Base-by-base conservation (phyloP, 176 grass and related monocot genomes). In the Olyra latifolia region DNA sequence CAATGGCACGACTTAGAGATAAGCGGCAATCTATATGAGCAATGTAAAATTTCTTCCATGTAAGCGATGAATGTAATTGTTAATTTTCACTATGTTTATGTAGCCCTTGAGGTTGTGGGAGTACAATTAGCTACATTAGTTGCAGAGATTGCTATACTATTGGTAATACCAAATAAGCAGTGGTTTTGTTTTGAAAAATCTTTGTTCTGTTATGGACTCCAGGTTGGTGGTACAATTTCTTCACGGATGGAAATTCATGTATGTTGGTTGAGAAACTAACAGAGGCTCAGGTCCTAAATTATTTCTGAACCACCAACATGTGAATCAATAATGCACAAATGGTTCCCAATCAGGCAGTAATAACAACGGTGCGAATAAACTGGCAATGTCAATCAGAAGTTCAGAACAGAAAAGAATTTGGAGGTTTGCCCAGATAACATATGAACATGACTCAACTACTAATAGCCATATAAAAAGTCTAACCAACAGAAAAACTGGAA, bases 1-100 rank as follows among this genome's bases (percentile, higher is more conserved):
- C 88, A 89, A 83, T 82, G 62, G 67, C 78, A 74, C 25, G 2
- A 76, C 90, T 22, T 93, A 98, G 81, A 71, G 70, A 75, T 58
- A 40, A 86, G 44, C 5, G 19, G 13, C 48, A 52, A 65, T 42
- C 6, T 8, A 10, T 45, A 54, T 27, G 55, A 13, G 8, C 30
- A 30, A 43, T 67, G 64, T 77, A 78, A 78, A 16, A 24, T 66
- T 81, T 77, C 17, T 66, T 59, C 49, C 72, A 73, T 86, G 73
- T 66, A 78, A 78, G 56, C 74, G 76, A 60, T 62, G 42, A 83
- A 74, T 86, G 66, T 69, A 84, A 79, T 39, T 79, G 64, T 66
- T 35, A 70, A 59, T 77, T 71, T 89, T 85, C 13, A 64, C 66
- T 44, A 50, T 81, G 57, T 72, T 76, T 66, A 66, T 86, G 78